Evolutionary conservation across 495 filamentous ascomycete species (phyloP).

Genomic region (Aspergillus nanangensis): DNA sequence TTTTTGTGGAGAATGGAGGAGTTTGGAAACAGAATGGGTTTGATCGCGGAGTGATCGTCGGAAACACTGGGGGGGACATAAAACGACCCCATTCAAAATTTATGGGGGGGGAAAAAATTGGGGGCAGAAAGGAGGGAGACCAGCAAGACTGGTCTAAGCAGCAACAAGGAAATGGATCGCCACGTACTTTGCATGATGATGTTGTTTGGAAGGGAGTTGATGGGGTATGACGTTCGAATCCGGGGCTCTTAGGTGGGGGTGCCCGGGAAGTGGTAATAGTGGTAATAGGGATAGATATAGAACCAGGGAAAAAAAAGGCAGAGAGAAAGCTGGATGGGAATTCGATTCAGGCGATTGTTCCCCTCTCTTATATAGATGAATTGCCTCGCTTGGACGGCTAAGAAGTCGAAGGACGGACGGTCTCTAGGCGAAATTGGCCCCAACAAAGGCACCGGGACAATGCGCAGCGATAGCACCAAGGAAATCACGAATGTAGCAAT

Average conservation of each 20-base stretch:
- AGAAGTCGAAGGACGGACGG: neutral
- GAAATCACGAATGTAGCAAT: slow-evolving; percentile 1
- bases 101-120: neutral
- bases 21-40: slow-evolving; percentile 8
- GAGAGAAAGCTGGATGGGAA: neutral
- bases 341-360: too few species aligned
- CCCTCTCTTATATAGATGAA: slow-evolving; percentile 4
- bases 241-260: neutral
- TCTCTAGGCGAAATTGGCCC: slow-evolving; percentile 10
- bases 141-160: neutral
- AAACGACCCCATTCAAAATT: too few species aligned
- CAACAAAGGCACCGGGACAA: slow-evolving; percentile 3
- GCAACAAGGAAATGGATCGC: neutral
- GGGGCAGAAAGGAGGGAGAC: neutral
- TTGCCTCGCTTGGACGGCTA: neutral
- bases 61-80: too few species aligned
- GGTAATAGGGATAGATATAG: neutral
- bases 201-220: neutral
- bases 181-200: slow-evolving; percentile 3
- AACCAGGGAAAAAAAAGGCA: neutral
- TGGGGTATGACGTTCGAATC: neutral
- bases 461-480: slow-evolving; percentile 6
- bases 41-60: neutral
- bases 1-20: slow-evolving; percentile 10
- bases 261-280: neutral